These are phyloP conservation scores for Annulohypoxylon truncatum DNA, from an alignment of 2,329 filamentous ascomycete species.

Conservation along the genomic window DNA sequence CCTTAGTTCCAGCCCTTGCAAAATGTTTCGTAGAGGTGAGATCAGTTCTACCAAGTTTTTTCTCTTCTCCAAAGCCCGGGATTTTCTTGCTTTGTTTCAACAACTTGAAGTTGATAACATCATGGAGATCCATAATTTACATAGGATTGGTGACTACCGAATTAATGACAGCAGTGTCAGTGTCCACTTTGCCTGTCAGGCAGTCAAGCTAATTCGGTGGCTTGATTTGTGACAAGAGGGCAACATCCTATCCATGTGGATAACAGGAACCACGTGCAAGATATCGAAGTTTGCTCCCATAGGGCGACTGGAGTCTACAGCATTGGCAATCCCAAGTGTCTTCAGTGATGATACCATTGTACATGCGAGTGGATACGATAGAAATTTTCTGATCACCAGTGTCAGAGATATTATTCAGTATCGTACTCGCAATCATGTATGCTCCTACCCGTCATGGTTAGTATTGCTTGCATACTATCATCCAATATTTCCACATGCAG, in stretches of 20 bases:
- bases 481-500: slow-evolving; percentile 10
- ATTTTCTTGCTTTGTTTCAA: slow-evolving; percentile 25
- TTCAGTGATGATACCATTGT: background rate
- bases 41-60: slow-evolving; percentile 5
- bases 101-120: slow-evolving; percentile 8
- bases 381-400: background rate
- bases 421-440: background rate
- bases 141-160: too few species aligned
- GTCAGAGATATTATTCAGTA: background rate
- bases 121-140: background rate
- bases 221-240: background rate
- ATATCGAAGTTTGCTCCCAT: background rate
- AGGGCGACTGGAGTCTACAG: background rate
- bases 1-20: slow-evolving; percentile 28
- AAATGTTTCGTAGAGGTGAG: slow-evolving; percentile 8
- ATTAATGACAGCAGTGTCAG: background rate
- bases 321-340: background rate
- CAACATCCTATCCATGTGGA: background rate
- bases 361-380: background rate
- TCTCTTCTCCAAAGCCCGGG: slow-evolving; percentile 8
- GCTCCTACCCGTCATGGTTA: slow-evolving; percentile 1
- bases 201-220: background rate
- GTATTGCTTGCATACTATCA: slow-evolving; percentile 1
- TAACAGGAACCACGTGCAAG: background rate
- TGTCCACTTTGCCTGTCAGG: background rate